Evolutionary conservation across 495 filamentous ascomycete genomes (phyloP), one percentile per base, ranked within the genome.

Genomic region (Bombardia bombarda): DNA sequence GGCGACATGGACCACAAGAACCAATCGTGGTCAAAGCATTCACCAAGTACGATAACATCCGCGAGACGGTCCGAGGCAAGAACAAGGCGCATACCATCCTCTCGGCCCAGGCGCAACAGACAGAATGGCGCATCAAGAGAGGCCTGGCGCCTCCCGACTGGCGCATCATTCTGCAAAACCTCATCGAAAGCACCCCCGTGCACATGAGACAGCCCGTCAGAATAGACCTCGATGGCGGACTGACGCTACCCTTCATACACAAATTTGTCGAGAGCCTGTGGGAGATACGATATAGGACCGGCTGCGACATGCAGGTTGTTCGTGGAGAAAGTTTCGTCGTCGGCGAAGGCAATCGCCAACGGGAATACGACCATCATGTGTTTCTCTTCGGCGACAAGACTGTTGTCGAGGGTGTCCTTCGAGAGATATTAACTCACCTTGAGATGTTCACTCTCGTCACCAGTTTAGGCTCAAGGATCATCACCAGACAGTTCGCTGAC

Each of bases 21-120:
- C 52, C 59, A 0, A 47, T 60, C 42, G 24, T 62, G 34, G 36
- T 58, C 48, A 30, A 36, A 25, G 52, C 52, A 13, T 14, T 38
- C 26, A 45, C 39, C 20, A 13, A 22, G 2, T 58, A 58, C 33
- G 45, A 51, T 7, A 17, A 49, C 25, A 30, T 20, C 16, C 24
- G 35, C 16, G 53, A 55, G 43, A 43, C 37, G 1, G 25, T 19
- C n/a, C 32, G 45, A 13, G 46, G 30, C 16, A 21, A 43, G 10
- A 22, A 26, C n/a, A 24, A 14, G 19, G 26, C 39, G 30, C 43
- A 36, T 21, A 25, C 33, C 13, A 38, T 25, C n/a, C 16, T 41
- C 25, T 21, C 5, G 4, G 33, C 39, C 16, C 55, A 58, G 26
- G 8, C 13, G 2, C 21, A 19, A 4, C 12, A 53, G n/a, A 40